These are phyloP conservation scores for Penicillium goetzii DNA, from an alignment of 495 filamentous ascomycete genomes.

Conservation along the genomic window DNA sequence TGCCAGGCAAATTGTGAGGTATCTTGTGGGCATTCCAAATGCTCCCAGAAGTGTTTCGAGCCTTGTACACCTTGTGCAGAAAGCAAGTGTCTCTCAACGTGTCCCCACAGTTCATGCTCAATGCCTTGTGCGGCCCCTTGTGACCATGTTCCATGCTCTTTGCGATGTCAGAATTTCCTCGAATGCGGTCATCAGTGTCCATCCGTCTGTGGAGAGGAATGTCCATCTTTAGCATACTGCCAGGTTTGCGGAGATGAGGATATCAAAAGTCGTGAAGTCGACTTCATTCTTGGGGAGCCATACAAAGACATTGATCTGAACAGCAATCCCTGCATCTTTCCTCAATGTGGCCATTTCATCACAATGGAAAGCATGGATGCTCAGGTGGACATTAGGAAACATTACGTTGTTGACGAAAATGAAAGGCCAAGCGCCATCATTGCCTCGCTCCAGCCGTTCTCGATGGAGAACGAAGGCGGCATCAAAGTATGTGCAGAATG, in stretches of 20 bases:
- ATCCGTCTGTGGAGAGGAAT: slow-evolving; percentile 67
- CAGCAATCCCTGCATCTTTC: slow-evolving; percentile 63
- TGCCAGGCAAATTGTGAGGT: slow-evolving; percentile 63
- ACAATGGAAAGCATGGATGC: slow-evolving; percentile 66
- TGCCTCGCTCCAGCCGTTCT: slow-evolving; percentile 53
- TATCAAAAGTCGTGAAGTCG: not conserved
- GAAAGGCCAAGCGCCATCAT: slow-evolving; percentile 45
- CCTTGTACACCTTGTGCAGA: slow-evolving; percentile 69
- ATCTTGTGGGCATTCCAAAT: slow-evolving; percentile 64
- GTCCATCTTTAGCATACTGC: slow-evolving; percentile 43
- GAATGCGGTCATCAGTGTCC: slow-evolving; percentile 72
- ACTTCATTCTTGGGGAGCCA: slow-evolving; percentile 17
- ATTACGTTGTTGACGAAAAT: slow-evolving; percentile 53
- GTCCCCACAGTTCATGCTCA: slow-evolving; percentile 59
- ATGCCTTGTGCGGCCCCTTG: slow-evolving; percentile 68
- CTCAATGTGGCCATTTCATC: slow-evolving; percentile 68
- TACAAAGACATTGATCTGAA: slow-evolving; percentile 63
- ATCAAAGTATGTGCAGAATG: slow-evolving; percentile 67
- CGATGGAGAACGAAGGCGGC: slow-evolving; percentile 37
- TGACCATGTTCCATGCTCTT: slow-evolving; percentile 67
- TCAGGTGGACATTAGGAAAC: slow-evolving; percentile 61
- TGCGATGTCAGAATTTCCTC: slow-evolving; percentile 60
- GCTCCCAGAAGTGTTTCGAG: slow-evolving; percentile 60
- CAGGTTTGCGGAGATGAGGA: slow-evolving; percentile 12
- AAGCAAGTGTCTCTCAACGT: slow-evolving; percentile 57